These are phyloP conservation scores for Xerocomus amazonicus DNA, from an alignment of 1,284 basidiomycete genomes.

Conservation along the genomic window DNA sequence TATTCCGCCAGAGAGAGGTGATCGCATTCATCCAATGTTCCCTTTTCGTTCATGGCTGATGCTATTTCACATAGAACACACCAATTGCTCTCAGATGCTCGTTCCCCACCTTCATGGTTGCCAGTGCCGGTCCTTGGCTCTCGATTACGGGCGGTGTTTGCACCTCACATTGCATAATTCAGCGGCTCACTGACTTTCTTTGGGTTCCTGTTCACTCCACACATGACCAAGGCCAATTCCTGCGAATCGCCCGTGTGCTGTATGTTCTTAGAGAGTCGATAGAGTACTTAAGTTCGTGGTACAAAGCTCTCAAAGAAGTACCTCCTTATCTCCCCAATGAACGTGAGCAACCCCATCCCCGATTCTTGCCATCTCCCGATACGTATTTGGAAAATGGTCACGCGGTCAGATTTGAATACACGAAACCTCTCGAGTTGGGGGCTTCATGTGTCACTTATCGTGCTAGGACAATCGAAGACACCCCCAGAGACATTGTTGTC, in stretches of 20 bases:
- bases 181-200: slow-evolving; percentile 18
- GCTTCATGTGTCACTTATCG: slow-evolving; percentile 10
- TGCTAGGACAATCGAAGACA: slow-evolving; percentile 2
- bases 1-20: slow-evolving; percentile 4
- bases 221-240: slow-evolving; percentile 4
- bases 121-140: slow-evolving; percentile 16
- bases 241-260: slow-evolving; percentile 7
- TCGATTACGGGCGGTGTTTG: slow-evolving; percentile 14
- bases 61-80: not conserved
- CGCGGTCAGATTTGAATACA: slow-evolving; percentile 6
- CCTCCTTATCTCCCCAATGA: not conserved
- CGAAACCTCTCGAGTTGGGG: slow-evolving; percentile 1
- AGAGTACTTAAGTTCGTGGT: slow-evolving; percentile 6
- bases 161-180: slow-evolving; percentile 6
- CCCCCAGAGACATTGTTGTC: no score
- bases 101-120: slow-evolving; percentile 11
- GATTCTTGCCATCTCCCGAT: slow-evolving; percentile 18
- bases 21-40: not conserved
- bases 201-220: slow-evolving; percentile 15
- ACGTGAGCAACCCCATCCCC: not conserved
- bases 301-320: slow-evolving; percentile 2
- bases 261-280: slow-evolving; percentile 14
- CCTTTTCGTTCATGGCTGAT: not conserved
- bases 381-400: not conserved
- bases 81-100: slow-evolving; percentile 1